A percentile compares a stretch with the other conserved stretches of the same genome.
Conservation (phyloP, 2,329 filamentous ascomycete genomes). For the Cryoendolithus antarcticus region DNA sequence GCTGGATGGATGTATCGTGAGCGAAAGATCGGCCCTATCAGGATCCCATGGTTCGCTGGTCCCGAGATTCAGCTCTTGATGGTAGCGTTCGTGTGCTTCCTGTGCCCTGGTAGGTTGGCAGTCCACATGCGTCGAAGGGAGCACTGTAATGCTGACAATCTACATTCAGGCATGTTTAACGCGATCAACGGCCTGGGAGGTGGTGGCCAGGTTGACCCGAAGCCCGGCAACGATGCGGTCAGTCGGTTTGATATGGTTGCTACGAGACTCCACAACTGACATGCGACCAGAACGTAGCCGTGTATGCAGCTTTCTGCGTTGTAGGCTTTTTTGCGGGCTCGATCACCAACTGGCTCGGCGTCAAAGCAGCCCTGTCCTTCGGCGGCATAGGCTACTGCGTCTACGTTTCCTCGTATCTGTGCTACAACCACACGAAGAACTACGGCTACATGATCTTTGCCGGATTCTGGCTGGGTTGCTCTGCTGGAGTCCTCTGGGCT, state of each 20-base stretch:
- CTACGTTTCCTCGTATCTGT: constrained; percentile 59
- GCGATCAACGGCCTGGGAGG: constrained; percentile 40
- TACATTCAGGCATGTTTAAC: constrained; percentile 35
- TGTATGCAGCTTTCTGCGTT: constrained; percentile 61
- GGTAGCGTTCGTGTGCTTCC: constrained; percentile 40
- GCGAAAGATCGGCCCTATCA: constrained; percentile 29
- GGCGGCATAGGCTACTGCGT: constrained; percentile 67
- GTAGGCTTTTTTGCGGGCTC: constrained; percentile 56
- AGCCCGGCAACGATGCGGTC: constrained; percentile 40
- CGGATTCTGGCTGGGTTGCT: constrained; percentile 63
- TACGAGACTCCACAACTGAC: too few species aligned
- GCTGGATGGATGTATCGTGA: constrained; percentile 36
- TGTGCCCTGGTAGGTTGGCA: constrained; percentile 32
- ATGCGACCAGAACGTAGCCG: constrained; percentile 46
- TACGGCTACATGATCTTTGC: constrained; percentile 64
- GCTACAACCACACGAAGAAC: constrained; percentile 56
- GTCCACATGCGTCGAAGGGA: background rate
- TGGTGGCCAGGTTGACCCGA: constrained; percentile 34
- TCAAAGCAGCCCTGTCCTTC: constrained; percentile 54
- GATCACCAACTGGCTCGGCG: constrained; percentile 63
- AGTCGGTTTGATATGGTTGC: too few species aligned
- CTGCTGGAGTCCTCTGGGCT: constrained; percentile 69
- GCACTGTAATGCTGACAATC: constrained; percentile 2
- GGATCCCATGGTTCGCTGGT: constrained; percentile 37
- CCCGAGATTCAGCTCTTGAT: constrained; percentile 37